Percentiles rank a stretch among this genome's conserved stretches.
phyloP scores from a whole-genome alignment of 228 moss, liverwort and hornwort species.

The Sphagnum fallax region DNA sequence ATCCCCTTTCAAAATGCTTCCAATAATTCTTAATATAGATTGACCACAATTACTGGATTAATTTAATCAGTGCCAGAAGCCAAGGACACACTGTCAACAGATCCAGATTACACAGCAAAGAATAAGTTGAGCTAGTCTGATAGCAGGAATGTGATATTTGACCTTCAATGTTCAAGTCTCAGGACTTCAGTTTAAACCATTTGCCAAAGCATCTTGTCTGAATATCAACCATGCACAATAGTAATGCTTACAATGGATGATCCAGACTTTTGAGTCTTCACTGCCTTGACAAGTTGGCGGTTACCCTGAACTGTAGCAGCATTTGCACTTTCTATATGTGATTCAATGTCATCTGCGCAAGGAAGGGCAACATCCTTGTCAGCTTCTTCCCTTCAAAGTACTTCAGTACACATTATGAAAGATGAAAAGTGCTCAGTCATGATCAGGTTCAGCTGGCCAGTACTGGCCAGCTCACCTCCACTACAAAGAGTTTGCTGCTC shows the following conservation, averaged over 20 bases:
- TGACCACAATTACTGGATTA: neutral
- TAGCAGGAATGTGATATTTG: neutral
- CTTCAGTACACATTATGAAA: neutral
- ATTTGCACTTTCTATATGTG: slow-evolving; percentile 74
- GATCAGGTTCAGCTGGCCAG: no score
- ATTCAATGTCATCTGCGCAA: slow-evolving; percentile 72
- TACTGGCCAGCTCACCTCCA: no score
- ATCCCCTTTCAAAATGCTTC: neutral
- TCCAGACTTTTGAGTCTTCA: slow-evolving; percentile 48
- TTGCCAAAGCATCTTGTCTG: neutral
- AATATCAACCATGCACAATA: neutral
- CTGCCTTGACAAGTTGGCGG: slow-evolving; percentile 79
- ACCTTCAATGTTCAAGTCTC: neutral
- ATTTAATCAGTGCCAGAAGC: neutral
- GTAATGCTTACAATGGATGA: slow-evolving; percentile 28
- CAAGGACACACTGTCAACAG: neutral
- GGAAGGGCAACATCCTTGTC: neutral
- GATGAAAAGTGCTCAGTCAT: no score
- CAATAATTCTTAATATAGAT: neutral
- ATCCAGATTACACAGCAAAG: neutral
- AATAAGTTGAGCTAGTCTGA: neutral
- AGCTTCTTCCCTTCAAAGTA: neutral
- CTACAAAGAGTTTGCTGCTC: neutral
- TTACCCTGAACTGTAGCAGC: slow-evolving; percentile 84
- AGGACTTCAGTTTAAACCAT: neutral